Evolutionary conservation across 108 stramenopile genomes (phyloP), one percentile per base, ranked within the genome.

Genomic region (Nannochloropsis gaditana): DNA sequence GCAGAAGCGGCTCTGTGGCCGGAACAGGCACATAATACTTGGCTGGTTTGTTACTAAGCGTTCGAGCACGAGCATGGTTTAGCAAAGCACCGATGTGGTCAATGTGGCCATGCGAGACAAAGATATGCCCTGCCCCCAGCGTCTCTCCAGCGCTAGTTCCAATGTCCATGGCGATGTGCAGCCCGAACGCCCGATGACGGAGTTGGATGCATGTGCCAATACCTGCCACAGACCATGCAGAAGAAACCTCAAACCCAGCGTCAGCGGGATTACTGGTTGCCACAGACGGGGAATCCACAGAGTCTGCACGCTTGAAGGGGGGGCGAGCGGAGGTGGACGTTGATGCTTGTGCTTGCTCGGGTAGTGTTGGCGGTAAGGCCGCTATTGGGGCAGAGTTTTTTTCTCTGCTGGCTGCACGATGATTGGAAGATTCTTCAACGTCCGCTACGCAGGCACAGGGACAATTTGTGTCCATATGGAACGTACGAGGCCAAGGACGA

Each of bases 21-120:
- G 43, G 19, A 21, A 9, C 19, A 45, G 82, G 83, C 83, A 90
- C 84, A 80, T 90, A 90, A 87, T 90, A 90, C 83, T 89, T 89
- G 8, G 89, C 89, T 19, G 88, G 86, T 11, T 86, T 84, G 42
- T 84, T 82, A 9, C 82, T 80, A 17, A 88, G 82, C n/a, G 83
- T 84, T 45, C 89, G 81, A 10, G 85, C 85, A 17, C 89, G 83
- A 0, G 89, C 89, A 43, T 90, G 89, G 21, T 83, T 45, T n/a
- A 90, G 44, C 21, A 86, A 43, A 3, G 89, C 88, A 31, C 89
- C 89, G 86, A 87, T 85, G 84, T 90, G 89, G 44, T 90, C 89
- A 11, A 89, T 82, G 43, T 90, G 89, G 9, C 88, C 88, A 84
- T 90, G 89, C 84, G 89, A 42, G 2, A 90, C 45, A 43, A 90